Evolutionary conservation across 768 basidiomycete genomes (phyloP).

Genomic region (Termitomyces sp.): DNA sequence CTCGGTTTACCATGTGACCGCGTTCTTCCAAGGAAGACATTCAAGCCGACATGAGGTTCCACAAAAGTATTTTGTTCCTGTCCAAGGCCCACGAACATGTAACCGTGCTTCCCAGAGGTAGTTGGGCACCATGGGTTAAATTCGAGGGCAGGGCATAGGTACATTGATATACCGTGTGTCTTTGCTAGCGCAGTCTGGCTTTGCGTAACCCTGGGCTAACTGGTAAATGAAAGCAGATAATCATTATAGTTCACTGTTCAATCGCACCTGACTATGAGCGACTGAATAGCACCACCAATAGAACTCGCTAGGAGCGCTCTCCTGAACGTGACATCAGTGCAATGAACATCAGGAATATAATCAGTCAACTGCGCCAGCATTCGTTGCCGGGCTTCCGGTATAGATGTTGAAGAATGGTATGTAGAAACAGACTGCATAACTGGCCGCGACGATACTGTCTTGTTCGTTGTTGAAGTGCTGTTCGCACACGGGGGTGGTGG

Average conservation of each 20-base stretch:
- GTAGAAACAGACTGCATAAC: not conserved
- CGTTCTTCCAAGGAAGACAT: conserved; percentile 40
- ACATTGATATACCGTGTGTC: conserved; percentile 28
- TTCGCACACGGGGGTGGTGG: not conserved
- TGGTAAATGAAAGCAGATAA: not conserved
- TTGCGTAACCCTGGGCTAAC: conserved; percentile 18
- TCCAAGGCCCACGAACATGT: conserved; percentile 50
- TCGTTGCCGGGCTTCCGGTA: conserved; percentile 17
- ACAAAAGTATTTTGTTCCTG: conserved; percentile 37
- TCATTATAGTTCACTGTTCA: not conserved
- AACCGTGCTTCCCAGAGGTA: conserved; percentile 44
- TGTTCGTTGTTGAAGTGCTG: not conserved
- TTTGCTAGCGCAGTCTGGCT: conserved; percentile 24
- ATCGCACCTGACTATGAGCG: conserved; percentile 30
- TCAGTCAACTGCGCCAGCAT: conserved; percentile 19
- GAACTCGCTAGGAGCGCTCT: conserved; percentile 30
- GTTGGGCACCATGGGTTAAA: conserved; percentile 52
- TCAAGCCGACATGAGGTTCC: conserved; percentile 28
- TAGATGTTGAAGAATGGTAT: not conserved
- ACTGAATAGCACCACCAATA: conserved; percentile 34
- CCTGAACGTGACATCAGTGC: conserved; percentile 26
- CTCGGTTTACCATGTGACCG: conserved; percentile 18
- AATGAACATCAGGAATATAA: conserved; percentile 17
- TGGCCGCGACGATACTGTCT: not conserved
- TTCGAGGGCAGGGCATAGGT: conserved; percentile 44